phyloP scores from a whole-genome alignment of 2,329 filamentous ascomycete genomes.

The Alternaria panax region DNA sequence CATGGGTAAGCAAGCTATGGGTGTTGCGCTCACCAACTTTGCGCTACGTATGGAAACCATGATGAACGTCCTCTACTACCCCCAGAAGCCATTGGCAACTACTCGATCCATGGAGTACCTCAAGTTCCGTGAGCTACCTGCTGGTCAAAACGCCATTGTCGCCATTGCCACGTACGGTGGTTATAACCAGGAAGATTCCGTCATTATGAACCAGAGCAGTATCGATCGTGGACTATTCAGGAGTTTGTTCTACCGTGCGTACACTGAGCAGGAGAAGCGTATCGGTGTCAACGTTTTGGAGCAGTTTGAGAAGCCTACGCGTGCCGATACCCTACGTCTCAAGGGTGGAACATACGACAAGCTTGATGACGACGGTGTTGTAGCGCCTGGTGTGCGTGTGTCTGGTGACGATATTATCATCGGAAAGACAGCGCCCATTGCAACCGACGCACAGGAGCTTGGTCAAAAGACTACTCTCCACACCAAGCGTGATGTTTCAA shows the following conservation, averaged over 20 bases:
- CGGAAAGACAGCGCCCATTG: conserved; percentile 95
- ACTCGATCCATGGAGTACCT: conserved; percentile 98
- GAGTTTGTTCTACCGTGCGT: conserved; percentile 96
- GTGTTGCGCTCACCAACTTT: conserved; percentile 97
- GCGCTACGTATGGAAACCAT: conserved; percentile 98
- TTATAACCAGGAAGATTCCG: conserved; percentile 99
- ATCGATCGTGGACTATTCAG: conserved; percentile 97
- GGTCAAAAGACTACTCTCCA: conserved; percentile 90
- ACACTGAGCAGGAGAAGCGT: conserved; percentile 96
- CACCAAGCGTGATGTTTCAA: conserved; percentile 94
- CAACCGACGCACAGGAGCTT: conserved; percentile 89
- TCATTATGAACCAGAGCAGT: conserved; percentile 99
- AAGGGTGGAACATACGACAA: conserved; percentile 98
- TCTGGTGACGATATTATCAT: conserved; percentile 99
- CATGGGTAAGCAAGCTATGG: conserved; percentile 99
- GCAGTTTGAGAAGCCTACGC: conserved; percentile 92
- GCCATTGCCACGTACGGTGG: conserved; percentile 97
- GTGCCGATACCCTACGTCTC: conserved; percentile 85
- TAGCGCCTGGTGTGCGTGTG: conserved; percentile 91
- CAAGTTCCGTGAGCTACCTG: conserved; percentile 95
- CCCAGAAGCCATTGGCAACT: conserved; percentile 94
- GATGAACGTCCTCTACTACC: conserved; percentile 99
- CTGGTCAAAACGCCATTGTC: conserved; percentile 97
- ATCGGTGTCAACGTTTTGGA: conserved; percentile 93
- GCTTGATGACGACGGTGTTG: conserved; percentile 93